Conservation (phyloP, 495 filamentous ascomycete genomes). For the Penicillium macrosclerotiorum region DNA sequence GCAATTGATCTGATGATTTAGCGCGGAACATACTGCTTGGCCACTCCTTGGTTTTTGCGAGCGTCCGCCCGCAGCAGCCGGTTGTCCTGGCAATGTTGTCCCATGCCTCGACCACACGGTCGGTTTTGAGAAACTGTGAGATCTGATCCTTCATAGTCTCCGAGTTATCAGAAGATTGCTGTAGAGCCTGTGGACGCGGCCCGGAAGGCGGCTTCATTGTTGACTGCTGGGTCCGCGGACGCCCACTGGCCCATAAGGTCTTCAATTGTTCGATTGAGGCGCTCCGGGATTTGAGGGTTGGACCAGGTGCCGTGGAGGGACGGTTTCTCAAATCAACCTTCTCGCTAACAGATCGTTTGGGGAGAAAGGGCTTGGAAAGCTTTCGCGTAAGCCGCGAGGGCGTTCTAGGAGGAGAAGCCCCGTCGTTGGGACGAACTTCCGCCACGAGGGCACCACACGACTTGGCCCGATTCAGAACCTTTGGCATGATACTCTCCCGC, state of each 20-base stretch:
- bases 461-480: constrained; percentile 17
- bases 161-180: constrained; percentile 10
- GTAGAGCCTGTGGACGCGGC: constrained; percentile 8
- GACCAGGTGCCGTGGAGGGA: constrained; percentile 31
- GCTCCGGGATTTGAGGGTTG: constrained; percentile 24
- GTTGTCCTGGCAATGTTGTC: constrained; percentile 27
- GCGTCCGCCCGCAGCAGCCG: constrained; percentile 3
- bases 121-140: constrained; percentile 38
- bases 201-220: constrained; percentile 7
- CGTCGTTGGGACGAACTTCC: constrained; percentile 1
- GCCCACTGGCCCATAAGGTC: constrained; percentile 16
- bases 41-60: constrained; percentile 28
- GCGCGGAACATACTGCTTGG: constrained; percentile 36
- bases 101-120: constrained; percentile 42
- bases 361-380: constrained; percentile 30
- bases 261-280: constrained; percentile 31
- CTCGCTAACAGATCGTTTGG: constrained; percentile 23
- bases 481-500: constrained; percentile 8
- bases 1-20: constrained; percentile 20
- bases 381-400: constrained; percentile 23
- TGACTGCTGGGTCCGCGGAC: constrained; percentile 18
- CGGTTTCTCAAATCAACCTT: constrained; percentile 14
- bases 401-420: constrained; percentile 17
- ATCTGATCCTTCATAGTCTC: constrained; percentile 40
- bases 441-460: constrained; percentile 24